phyloP scores from a whole-genome alignment of 805 yeast species.

The Helenozyma baotianmanensis region DNA sequence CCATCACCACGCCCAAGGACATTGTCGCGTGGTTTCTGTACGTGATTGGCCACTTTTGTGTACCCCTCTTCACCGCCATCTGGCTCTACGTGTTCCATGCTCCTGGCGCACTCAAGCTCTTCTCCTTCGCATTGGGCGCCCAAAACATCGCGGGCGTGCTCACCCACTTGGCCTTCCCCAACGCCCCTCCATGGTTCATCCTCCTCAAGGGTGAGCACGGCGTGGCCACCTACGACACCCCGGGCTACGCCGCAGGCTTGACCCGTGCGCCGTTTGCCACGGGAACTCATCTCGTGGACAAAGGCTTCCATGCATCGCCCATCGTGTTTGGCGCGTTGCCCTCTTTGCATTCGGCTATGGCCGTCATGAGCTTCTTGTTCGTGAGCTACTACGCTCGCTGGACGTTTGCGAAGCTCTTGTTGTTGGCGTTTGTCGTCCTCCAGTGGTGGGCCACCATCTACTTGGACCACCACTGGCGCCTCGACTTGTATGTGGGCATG shows the following conservation, averaged over 20 bases:
- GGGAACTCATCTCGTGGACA: constrained; percentile 55
- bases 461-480: constrained; percentile 67
- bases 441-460: constrained; percentile 80
- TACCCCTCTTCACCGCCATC: constrained; percentile 57
- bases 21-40: constrained; percentile 58
- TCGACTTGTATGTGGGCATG: constrained; percentile 56
- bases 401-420: constrained; percentile 30
- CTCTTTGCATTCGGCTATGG: constrained; percentile 63
- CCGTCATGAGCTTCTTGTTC: constrained; percentile 45
- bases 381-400: constrained; percentile 37
- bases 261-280: constrained; percentile 59
- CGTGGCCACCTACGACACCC: constrained; percentile 54
- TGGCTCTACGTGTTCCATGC: constrained; percentile 64
- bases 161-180: constrained; percentile 61
- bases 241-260: constrained; percentile 69
- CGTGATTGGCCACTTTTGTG: constrained; percentile 56
- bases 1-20: constrained; percentile 44
- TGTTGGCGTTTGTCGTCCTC: constrained; percentile 41
- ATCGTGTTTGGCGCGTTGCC: constrained; percentile 68
- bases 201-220: constrained; percentile 56
- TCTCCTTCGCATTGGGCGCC: constrained; percentile 50
- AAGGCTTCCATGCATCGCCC: constrained; percentile 64
- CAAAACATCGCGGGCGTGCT: constrained; percentile 58
- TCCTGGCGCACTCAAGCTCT: constrained; percentile 56
- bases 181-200: constrained; percentile 74